Conservation (phyloP, 139 green algal genomes). For the Chlorella sp. region DNA sequence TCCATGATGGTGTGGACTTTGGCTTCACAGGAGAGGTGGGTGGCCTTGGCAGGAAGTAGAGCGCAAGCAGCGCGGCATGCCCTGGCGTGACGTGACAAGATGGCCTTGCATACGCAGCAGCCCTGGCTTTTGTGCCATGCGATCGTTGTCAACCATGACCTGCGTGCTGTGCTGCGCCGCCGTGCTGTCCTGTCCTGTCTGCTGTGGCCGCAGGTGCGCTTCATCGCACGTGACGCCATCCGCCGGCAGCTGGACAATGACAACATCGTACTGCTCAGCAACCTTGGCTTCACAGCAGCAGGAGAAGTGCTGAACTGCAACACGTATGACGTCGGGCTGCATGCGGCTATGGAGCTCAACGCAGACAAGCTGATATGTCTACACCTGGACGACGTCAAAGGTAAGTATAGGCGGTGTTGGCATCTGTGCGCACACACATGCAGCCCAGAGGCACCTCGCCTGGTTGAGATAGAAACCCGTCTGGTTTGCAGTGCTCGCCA, state of each 20-base stretch:
- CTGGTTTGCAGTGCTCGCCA: too few species aligned
- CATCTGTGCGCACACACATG: constrained; percentile 35
- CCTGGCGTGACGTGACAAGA: too few species aligned
- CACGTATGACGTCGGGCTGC: constrained; percentile 80
- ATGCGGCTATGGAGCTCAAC: constrained; percentile 54
- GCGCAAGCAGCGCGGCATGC: too few species aligned
- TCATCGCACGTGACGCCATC: constrained; percentile 70
- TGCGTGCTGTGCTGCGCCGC: not conserved
- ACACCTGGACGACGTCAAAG: constrained; percentile 51
- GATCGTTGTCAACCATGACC: too few species aligned
- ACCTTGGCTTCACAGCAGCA: constrained; percentile 68
- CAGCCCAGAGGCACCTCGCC: too few species aligned
- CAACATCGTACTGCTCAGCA: constrained; percentile 87
- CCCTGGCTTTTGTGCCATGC: too few species aligned
- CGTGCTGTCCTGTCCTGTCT: too few species aligned
- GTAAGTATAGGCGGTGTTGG: constrained; percentile 60
- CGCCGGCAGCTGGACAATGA: constrained; percentile 67
- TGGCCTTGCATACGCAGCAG: too few species aligned
- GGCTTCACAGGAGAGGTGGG: constrained; percentile 40
- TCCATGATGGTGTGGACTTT: constrained; percentile 91
- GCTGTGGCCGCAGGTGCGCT: constrained; percentile 55
- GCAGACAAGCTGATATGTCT: constrained; percentile 95
- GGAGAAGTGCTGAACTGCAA: constrained; percentile 97
- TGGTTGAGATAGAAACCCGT: too few species aligned
- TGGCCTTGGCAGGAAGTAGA: too few species aligned